Conservation (phyloP, 768 basidiomycete species). For the Hericium coralloides region DNA sequence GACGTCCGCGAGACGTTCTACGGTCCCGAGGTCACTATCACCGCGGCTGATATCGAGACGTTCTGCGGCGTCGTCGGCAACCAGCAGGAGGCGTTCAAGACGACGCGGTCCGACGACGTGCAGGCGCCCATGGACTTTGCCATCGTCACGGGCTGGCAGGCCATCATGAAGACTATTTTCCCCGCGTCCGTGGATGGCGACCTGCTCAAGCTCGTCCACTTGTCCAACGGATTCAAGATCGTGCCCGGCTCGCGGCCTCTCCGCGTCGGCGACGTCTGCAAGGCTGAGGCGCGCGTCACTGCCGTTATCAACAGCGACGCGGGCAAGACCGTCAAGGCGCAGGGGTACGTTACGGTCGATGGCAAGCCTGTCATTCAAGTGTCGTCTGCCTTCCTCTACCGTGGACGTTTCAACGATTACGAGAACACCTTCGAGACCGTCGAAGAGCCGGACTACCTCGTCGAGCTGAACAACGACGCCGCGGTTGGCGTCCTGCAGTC, state of each 20-base stretch:
- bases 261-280: conserved; percentile 81
- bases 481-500: conserved; percentile 85
- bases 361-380: conserved; percentile 86
- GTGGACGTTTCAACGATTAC: conserved; percentile 89
- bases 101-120: conserved; percentile 54
- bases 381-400: conserved; percentile 91
- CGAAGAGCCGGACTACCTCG: conserved; percentile 82
- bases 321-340: conserved; percentile 90
- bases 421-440: conserved; percentile 93
- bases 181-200: conserved; percentile 88
- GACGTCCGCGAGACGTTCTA: conserved; percentile 75
- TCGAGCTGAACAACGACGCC: conserved; percentile 67
- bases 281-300: conserved; percentile 78
- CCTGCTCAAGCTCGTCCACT: conserved; percentile 89
- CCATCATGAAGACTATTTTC: conserved; percentile 99
- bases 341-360: conserved; percentile 71
- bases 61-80: conserved; percentile 95
- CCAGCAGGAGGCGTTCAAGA: conserved; percentile 85
- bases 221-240: conserved; percentile 94
- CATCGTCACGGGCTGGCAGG: conserved; percentile 98
- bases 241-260: conserved; percentile 71
- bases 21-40: conserved; percentile 79
- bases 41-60: conserved; percentile 65
- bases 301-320: conserved; percentile 86
- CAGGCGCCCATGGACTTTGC: conserved; percentile 98